These are phyloP conservation scores for Kodamaea derodonti DNA, from an alignment of 1,139 yeast species.

Conservation along the genomic window DNA sequence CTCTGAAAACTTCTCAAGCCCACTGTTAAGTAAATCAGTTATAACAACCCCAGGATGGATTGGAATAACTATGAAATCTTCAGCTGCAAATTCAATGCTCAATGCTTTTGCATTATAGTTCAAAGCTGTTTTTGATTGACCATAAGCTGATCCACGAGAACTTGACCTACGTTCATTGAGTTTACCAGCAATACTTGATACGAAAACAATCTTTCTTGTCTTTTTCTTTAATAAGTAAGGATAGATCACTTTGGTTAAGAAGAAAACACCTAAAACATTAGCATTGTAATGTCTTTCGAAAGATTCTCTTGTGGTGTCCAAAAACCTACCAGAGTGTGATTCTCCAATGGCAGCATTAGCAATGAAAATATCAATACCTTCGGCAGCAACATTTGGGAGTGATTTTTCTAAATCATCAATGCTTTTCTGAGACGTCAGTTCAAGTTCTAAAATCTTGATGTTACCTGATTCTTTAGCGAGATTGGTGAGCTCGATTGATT, in stretches of 20 bases:
- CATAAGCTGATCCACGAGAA: slow-evolving; percentile 17
- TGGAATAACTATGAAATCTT: slow-evolving; percentile 21
- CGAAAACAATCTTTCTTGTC: slow-evolving; percentile 4
- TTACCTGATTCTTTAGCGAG: slow-evolving; percentile 8
- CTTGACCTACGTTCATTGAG: slow-evolving; percentile 4
- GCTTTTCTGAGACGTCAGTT: slow-evolving; percentile 3
- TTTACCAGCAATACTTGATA: slow-evolving; percentile 7
- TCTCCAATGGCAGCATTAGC: slow-evolving; percentile 5
- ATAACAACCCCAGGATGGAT: slow-evolving; percentile 31
- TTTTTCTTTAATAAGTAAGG: slow-evolving; percentile 4
- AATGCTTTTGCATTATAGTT: slow-evolving; percentile 19
- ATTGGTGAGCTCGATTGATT: slow-evolving; percentile 11
- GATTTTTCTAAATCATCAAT: slow-evolving; percentile 20
- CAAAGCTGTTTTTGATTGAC: slow-evolving; percentile 27
- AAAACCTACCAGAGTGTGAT: neutral
- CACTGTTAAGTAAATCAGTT: slow-evolving; percentile 23
- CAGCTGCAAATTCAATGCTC: slow-evolving; percentile 17
- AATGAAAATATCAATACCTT: slow-evolving; percentile 5
- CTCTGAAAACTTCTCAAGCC: slow-evolving; percentile 9
- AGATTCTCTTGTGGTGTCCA: slow-evolving; percentile 1
- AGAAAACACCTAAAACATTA: slow-evolving; percentile 4
- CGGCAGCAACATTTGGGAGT: slow-evolving; percentile 1
- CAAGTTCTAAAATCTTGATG: slow-evolving; percentile 6
- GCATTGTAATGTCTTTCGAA: slow-evolving; percentile 3
- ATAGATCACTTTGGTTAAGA: slow-evolving; percentile 2